Evolutionary conservation across 1,284 basidiomycete genomes (phyloP), one percentile per base, ranked within the genome.

Genomic region (Puccinia triticina): DNA sequence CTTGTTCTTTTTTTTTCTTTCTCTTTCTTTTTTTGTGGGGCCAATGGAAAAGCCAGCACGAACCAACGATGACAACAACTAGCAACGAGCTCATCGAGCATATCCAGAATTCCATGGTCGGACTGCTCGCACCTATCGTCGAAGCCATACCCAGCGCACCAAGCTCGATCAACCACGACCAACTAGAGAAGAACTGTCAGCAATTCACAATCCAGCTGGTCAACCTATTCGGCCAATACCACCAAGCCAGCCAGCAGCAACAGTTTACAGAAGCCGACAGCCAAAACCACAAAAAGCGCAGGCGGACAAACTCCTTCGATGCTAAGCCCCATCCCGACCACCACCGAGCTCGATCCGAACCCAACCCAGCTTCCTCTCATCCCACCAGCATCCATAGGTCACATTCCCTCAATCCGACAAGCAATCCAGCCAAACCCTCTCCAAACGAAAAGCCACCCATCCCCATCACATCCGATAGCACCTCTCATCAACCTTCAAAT

Each of bases 281-380:
- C n/a, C 46, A 3, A 12, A 69, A 72, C 43, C n/a, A n/a, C n/a
- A n/a, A n/a, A n/a, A 72, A 48, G 29, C 46, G 43, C 18, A 66
- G 46, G 32, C 46, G 69, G 16, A 72, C 69, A 4, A 0, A 14
- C 11, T 48, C 69, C 50, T 50, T 50, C 46, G 48, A 72, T 53
- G 18, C 43, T 46, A 26, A 72, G 12, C 37, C 16, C 14, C 43
- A 40, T 23, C 66, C 10, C 21, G 37, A 46, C 14, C 1, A 69
- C 26, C 66, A 26, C 10, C 40, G 69, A 32, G 69, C 69, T 29
- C 69, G 23, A 50, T 72, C 69, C 16, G 69, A 72, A 72, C 69
- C 69, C 16, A 69, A 69, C 26, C 8, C 26, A 21, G 34, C 59
- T 34, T 26, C 57, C 57, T n/a, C 11, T 11, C 5, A 61, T 61